Percentiles rank a stretch among this genome's conserved stretches.
Conservation (phyloP, 1,284 basidiomycete species). For the Xerocomus nothofagi region DNA sequence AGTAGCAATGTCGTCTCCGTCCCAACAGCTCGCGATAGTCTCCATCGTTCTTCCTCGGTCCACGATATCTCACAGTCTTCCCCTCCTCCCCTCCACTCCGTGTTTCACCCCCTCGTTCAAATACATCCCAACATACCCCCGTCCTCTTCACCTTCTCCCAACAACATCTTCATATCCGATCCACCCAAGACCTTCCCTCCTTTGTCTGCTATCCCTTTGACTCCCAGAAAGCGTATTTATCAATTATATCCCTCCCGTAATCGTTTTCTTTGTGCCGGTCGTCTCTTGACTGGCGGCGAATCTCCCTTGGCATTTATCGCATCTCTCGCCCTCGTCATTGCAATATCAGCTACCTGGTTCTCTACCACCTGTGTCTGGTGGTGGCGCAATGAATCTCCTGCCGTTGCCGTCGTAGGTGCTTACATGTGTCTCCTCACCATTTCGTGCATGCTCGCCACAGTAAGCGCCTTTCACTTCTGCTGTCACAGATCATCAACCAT, state of each 20-base stretch:
- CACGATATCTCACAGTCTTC: constrained; percentile 12
- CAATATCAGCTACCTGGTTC: constrained; percentile 77
- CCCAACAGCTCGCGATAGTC: constrained; percentile 3
- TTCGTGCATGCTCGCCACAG: constrained; percentile 74
- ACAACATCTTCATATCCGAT: constrained; percentile 29
- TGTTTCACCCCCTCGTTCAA: constrained; percentile 27
- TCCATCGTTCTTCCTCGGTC: constrained; percentile 10
- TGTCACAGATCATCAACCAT: neutral
- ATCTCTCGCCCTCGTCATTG: constrained; percentile 60
- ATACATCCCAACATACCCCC: constrained; percentile 25
- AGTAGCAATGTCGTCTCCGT: constrained; percentile 18
- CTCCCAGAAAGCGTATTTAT: constrained; percentile 52
- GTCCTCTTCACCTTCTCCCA: constrained; percentile 34
- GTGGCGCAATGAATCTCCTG: constrained; percentile 76
- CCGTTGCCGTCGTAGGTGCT: constrained; percentile 71
- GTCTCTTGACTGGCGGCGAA: constrained; percentile 82
- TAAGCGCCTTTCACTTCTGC: constrained; percentile 37
- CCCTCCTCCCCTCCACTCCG: constrained; percentile 13
- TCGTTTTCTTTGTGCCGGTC: constrained; percentile 72
- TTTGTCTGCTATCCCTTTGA: constrained; percentile 49
- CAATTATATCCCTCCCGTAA: constrained; percentile 68
- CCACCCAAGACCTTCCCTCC: constrained; percentile 35
- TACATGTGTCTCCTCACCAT: constrained; percentile 80
- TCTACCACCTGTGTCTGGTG: constrained; percentile 85
- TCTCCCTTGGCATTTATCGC: constrained; percentile 74